Evolutionary conservation across 306 rosid genomes (phyloP).

Genomic region (Ceratonia siliqua): DNA sequence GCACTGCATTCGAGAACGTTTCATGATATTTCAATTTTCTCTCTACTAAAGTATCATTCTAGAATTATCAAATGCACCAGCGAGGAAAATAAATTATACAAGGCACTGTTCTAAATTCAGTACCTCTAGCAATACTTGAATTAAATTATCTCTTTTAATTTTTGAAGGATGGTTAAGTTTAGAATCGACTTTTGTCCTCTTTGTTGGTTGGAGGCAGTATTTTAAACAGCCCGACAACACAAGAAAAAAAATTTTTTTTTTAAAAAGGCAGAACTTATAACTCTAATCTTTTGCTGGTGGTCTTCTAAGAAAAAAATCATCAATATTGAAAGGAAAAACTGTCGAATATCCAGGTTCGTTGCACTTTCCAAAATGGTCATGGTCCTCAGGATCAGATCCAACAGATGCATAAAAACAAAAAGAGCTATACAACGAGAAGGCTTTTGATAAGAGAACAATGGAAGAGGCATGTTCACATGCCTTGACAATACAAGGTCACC

Average conservation of each 20-base stretch:
- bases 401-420: slow-evolving; percentile 35
- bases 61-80: too few species aligned
- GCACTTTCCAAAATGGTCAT: slow-evolving; percentile 22
- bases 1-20: too few species aligned
- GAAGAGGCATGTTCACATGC: slow-evolving; percentile 25
- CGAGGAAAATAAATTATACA: too few species aligned
- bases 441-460: slow-evolving; percentile 42
- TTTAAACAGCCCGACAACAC: slow-evolving; percentile 20
- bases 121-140: too few species aligned
- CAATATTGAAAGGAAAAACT: slow-evolving; percentile 30
- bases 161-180: slow-evolving; percentile 19
- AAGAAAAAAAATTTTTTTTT: not conserved
- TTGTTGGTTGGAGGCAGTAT: slow-evolving; percentile 2
- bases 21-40: too few species aligned
- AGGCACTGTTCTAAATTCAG: too few species aligned
- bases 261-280: not conserved
- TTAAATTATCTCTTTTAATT: too few species aligned
- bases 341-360: slow-evolving; percentile 21
- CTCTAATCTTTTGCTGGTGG: slow-evolving; percentile 30
- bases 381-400: slow-evolving; percentile 28
- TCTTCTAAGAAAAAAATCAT: slow-evolving; percentile 28
- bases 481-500: slow-evolving; percentile 31
- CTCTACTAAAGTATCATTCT: too few species aligned
- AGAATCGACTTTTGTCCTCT: not conserved
- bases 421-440: slow-evolving; percentile 31